Percentiles rank a stretch among this genome's conserved stretches.
Evolutionary conservation across 2,329 filamentous ascomycete species (phyloP).

Genomic region (Cladophialophora exuberans): DNA sequence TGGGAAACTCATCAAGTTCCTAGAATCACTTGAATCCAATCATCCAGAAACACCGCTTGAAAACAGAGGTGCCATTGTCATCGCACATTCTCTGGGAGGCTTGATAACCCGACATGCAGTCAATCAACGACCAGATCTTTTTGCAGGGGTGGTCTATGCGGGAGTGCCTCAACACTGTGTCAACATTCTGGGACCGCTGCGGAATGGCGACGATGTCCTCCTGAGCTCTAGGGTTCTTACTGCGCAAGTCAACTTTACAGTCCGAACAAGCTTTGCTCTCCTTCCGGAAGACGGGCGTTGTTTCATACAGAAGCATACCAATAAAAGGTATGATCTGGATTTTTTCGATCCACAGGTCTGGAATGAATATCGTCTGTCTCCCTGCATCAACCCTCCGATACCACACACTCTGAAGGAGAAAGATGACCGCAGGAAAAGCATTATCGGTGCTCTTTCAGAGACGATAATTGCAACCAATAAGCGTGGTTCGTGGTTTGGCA

Average conservation of each 20-base stretch:
- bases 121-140: constrained; percentile 81
- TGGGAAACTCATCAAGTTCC: constrained; percentile 69
- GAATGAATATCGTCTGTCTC: constrained; percentile 76
- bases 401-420: constrained; percentile 47
- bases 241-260: constrained; percentile 89
- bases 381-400: constrained; percentile 71
- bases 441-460: constrained; percentile 53
- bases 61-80: constrained; percentile 72
- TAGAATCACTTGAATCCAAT: constrained; percentile 77
- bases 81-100: constrained; percentile 84
- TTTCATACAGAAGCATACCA: constrained; percentile 81
- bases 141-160: constrained; percentile 82
- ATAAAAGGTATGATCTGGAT: constrained; percentile 78
- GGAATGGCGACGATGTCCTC: constrained; percentile 90
- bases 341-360: constrained; percentile 81
- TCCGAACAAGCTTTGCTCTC: constrained; percentile 82
- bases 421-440: constrained; percentile 41
- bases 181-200: constrained; percentile 86
- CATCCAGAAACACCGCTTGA: constrained; percentile 55
- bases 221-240: constrained; percentile 88
- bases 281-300: constrained; percentile 85
- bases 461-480: constrained; percentile 42
- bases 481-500: constrained; percentile 19
- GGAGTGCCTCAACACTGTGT: constrained; percentile 84
- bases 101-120: constrained; percentile 86